Conservation (phyloP, 352 stramenopile genomes). For the Discostella stelligera region DNA sequence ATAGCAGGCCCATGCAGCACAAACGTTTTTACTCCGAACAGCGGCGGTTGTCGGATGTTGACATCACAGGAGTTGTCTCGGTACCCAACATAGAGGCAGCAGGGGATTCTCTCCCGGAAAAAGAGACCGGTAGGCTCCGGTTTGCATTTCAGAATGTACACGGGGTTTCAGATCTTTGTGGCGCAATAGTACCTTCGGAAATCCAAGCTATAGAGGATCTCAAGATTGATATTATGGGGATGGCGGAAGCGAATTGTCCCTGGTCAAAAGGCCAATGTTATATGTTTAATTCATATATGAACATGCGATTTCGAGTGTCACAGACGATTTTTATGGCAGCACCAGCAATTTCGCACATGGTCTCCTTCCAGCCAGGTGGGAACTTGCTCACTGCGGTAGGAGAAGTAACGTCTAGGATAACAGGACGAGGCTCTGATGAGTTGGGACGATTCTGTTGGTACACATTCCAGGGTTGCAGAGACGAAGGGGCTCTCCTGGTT, state of each 20-base stretch:
- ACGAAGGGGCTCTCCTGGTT: conserved; percentile 17
- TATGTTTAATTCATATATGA: not conserved
- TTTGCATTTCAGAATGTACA: no score
- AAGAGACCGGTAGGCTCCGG: no score
- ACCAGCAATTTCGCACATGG: not conserved
- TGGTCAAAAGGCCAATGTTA: conserved; percentile 6
- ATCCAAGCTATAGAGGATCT: conserved; percentile 18
- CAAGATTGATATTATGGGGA: conserved; percentile 3
- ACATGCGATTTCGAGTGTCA: not conserved
- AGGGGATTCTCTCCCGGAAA: no score
- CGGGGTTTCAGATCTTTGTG: not conserved
- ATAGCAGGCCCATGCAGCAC: no score
- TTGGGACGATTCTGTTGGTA: conserved; percentile 20
- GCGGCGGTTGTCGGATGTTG: no score
- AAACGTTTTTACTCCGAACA: no score
- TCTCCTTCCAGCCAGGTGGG: not conserved
- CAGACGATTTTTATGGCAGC: not conserved
- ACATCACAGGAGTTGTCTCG: no score
- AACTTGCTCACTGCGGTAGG: not conserved
- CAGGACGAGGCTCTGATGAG: not conserved
- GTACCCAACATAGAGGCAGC: no score
- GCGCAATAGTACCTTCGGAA: conserved; percentile 5
- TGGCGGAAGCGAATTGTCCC: conserved; percentile 25
- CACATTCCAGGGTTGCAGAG: conserved; percentile 4
- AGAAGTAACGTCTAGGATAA: not conserved